Conservation (phyloP, 2,329 filamentous ascomycete genomes). For the Trichoderma harzianum region DNA sequence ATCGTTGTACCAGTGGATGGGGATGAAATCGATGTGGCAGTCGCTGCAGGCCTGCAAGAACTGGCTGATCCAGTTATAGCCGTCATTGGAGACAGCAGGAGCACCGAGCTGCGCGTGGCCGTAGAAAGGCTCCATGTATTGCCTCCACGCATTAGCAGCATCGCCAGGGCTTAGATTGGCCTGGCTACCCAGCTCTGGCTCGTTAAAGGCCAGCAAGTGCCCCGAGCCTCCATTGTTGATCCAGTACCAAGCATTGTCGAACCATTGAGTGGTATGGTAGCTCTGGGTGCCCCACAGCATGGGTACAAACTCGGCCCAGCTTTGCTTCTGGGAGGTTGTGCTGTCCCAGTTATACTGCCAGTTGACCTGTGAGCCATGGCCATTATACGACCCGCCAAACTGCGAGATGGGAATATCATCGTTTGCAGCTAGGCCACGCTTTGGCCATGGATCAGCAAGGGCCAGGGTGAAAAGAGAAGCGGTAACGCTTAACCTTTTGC, state of each 20-base stretch:
- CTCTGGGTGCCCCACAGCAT: constrained; percentile 25
- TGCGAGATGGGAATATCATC: not conserved
- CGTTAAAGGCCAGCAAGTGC: constrained; percentile 27
- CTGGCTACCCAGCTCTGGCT: constrained; percentile 24
- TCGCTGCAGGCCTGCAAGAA: constrained; percentile 41
- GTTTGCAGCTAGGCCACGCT: not conserved
- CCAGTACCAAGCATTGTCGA: constrained; percentile 18
- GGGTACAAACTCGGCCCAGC: constrained; percentile 24
- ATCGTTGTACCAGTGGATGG: constrained; percentile 47
- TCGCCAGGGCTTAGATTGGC: constrained; percentile 28
- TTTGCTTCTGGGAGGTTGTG: constrained; percentile 22
- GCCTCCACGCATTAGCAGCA: constrained; percentile 38
- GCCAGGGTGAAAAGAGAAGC: not conserved
- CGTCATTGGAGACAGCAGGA: constrained; percentile 47
- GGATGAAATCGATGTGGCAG: constrained; percentile 44
- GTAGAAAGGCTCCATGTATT: constrained; percentile 44
- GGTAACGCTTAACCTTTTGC: not conserved
- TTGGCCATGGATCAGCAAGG: not conserved
- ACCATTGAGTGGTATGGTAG: constrained; percentile 22
- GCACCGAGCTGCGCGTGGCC: constrained; percentile 43
- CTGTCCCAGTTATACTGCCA: constrained; percentile 30
- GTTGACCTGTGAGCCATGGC: constrained; percentile 20
- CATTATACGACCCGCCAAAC: not conserved
- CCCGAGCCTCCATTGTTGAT: constrained; percentile 20
- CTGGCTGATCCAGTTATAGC: constrained; percentile 39